Evolutionary conservation across 1,139 yeast species (phyloP).

Genomic region (Hansenula lynferdii): DNA sequence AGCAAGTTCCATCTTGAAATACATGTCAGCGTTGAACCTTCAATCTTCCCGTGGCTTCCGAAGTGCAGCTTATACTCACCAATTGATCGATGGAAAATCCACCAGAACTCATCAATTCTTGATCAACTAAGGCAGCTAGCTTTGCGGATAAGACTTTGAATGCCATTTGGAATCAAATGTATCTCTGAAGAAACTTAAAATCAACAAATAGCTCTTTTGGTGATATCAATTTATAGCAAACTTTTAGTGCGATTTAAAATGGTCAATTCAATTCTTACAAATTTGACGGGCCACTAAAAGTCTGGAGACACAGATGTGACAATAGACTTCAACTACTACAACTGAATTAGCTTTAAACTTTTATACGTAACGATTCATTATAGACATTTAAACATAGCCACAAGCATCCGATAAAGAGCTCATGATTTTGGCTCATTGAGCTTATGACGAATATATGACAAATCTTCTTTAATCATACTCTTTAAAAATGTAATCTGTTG

Average conservation of each 20-base stretch:
- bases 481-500: constrained; percentile 19
- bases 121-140: constrained; percentile 75
- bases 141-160: constrained; percentile 50
- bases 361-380: neutral
- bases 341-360: neutral
- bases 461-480: constrained; percentile 19
- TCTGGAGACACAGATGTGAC: too few relatives aligned
- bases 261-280: too few relatives aligned
- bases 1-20: constrained; percentile 79
- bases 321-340: too few relatives aligned
- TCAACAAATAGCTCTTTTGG: too few relatives aligned
- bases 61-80: constrained; percentile 23
- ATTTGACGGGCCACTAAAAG: too few relatives aligned
- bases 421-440: constrained; percentile 7
- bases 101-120: constrained; percentile 76
- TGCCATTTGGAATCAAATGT: constrained; percentile 20
- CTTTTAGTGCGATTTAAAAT: too few relatives aligned
- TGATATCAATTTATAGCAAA: too few relatives aligned
- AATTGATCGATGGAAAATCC: constrained; percentile 89
- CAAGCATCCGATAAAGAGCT: too few relatives aligned
- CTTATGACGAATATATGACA: constrained; percentile 16
- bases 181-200: too few relatives aligned
- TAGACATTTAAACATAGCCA: neutral
- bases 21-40: neutral
- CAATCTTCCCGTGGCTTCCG: too few relatives aligned